Evolutionary conservation across 345 rosid species (phyloP).

Genomic region (Capsella bursapastoris): DNA sequence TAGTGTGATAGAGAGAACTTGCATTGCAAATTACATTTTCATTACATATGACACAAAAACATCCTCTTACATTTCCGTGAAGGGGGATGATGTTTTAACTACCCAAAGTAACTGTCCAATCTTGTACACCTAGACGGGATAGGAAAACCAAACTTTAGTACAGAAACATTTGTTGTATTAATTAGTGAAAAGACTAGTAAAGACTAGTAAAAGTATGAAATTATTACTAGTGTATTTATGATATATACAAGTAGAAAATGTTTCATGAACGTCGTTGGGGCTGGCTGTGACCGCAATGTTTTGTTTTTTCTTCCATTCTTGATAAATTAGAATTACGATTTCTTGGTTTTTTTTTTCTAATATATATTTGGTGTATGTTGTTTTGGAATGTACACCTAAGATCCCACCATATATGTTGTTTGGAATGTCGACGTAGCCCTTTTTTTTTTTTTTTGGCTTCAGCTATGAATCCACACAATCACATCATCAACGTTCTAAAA

Average conservation of each 20-base stretch:
- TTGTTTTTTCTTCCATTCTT: background rate
- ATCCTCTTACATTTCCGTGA: conserved; percentile 3
- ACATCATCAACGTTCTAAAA: background rate
- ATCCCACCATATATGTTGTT: too few species aligned
- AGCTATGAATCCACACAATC: background rate
- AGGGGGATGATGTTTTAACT: conserved; percentile 8
- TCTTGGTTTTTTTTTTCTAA: background rate
- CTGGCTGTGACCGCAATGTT: background rate
- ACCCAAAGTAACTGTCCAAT: conserved; percentile 3
- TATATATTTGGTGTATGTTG: background rate
- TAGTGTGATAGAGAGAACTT: conserved; percentile 35
- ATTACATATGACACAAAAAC: conserved; percentile 7
- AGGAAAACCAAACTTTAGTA: background rate
- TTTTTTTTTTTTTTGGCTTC: background rate
- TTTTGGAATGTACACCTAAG: too few species aligned
- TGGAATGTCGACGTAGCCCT: too few species aligned
- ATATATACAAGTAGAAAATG: background rate
- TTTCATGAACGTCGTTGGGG: conserved; percentile 1
- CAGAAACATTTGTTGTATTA: background rate
- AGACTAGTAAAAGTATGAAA: background rate
- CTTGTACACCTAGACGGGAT: background rate
- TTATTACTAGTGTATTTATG: background rate
- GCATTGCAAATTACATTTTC: conserved; percentile 41
- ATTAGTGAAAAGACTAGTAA: background rate
- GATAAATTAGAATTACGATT: background rate